Evolutionary conservation across 2,329 filamentous ascomycete genomes (phyloP).

Genomic region (Hirsutella thompsonii): DNA sequence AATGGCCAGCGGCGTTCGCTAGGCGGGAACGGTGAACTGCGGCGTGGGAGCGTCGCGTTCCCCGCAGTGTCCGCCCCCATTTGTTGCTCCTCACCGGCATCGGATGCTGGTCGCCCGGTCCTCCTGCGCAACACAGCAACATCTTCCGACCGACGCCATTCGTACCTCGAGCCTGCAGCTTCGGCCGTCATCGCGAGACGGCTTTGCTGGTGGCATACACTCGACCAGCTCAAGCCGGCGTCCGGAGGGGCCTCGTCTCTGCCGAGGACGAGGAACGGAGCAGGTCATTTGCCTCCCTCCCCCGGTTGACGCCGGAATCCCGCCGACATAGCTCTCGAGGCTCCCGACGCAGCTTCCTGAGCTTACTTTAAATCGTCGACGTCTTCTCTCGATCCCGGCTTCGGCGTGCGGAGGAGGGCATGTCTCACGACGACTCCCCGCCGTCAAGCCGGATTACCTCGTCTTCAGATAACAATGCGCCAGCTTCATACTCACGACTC

Average conservation of each 20-base stretch:
- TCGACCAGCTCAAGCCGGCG: background rate
- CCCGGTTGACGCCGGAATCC: background rate
- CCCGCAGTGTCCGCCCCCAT: constrained; percentile 39
- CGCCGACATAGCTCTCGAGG: background rate
- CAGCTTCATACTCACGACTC: constrained; percentile 18
- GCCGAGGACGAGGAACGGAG: background rate
- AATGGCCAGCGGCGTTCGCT: constrained; percentile 46
- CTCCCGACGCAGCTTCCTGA: background rate
- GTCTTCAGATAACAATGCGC: constrained; percentile 23
- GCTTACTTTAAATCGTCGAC: background rate
- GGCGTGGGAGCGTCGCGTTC: constrained; percentile 36
- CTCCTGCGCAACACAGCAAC: background rate
- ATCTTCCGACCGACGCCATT: background rate
- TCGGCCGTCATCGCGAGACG: background rate
- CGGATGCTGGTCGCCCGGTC: constrained; percentile 5
- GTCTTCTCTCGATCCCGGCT: background rate
- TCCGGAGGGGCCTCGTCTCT: background rate
- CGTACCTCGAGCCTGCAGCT: background rate
- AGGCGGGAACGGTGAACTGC: constrained; percentile 40
- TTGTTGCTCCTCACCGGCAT: constrained; percentile 9
- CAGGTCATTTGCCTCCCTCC: background rate
- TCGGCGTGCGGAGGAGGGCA: constrained; percentile 17
- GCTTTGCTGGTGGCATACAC: background rate
- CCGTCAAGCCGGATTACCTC: constrained; percentile 16
- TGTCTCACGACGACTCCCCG: constrained; percentile 38